A percentile compares a stretch with the other conserved stretches of the same genome.
These are phyloP conservation scores for Striga asiatica DNA, from an alignment of 257 asterid genomes.

Conservation along the genomic window DNA sequence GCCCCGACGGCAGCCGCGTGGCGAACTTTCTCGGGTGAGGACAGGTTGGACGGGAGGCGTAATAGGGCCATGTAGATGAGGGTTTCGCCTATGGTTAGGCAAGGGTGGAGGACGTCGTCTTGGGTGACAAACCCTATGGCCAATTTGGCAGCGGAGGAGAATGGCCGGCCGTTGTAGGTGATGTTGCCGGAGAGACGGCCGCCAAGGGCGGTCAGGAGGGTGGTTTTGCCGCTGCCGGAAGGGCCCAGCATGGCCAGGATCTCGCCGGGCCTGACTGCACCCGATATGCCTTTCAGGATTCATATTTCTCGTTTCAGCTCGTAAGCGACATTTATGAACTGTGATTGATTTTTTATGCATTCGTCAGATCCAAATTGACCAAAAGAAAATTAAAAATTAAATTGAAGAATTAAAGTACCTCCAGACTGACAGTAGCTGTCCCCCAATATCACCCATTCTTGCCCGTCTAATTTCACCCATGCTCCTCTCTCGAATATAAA, in stretches of 20 bases:
- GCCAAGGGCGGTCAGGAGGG: constrained; percentile 61
- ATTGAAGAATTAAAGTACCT: too few relatives aligned
- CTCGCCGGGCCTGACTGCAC: constrained; percentile 79
- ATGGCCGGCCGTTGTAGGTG: constrained; percentile 45
- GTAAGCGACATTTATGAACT: too few relatives aligned
- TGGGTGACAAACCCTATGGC: constrained; percentile 69
- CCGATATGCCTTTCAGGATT: too few relatives aligned
- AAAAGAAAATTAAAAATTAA: too few relatives aligned
- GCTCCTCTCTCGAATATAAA: too few relatives aligned
- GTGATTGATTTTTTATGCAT: too few relatives aligned
- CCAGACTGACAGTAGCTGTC: too few relatives aligned
- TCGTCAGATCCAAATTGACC: too few relatives aligned
- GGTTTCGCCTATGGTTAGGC: constrained; percentile 68
- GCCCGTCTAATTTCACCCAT: too few relatives aligned
- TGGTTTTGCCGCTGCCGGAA: constrained; percentile 90
- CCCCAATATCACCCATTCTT: too few relatives aligned
- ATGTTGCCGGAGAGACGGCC: constrained; percentile 60
- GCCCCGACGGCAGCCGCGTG: constrained; percentile 46
- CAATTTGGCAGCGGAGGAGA: constrained; percentile 39
- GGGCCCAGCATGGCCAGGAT: constrained; percentile 88
- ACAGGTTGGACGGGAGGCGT: constrained; percentile 43
- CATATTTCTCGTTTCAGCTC: too few relatives aligned
- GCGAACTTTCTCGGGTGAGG: constrained; percentile 39
- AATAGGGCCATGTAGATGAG: constrained; percentile 59
- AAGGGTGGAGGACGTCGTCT: constrained; percentile 75